These are phyloP conservation scores for Thermothielavioides terrestris DNA, from an alignment of 495 filamentous ascomycete genomes.

Conservation along the genomic window DNA sequence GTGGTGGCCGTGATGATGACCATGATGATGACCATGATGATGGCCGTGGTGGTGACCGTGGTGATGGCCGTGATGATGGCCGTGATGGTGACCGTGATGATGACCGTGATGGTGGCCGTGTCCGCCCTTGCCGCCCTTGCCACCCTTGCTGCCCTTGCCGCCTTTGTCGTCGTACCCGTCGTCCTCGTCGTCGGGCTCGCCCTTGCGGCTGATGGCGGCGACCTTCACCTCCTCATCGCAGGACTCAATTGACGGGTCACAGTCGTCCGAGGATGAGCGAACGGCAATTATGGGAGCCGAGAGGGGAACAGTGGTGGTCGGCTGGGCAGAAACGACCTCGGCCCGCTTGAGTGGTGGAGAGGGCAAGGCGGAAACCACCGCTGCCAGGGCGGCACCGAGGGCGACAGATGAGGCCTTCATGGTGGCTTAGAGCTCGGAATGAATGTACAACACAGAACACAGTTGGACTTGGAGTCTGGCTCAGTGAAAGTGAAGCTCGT, in stretches of 20 bases:
- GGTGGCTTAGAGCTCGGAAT: background rate
- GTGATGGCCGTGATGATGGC: background rate
- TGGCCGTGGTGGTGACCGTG: background rate
- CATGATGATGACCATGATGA: background rate
- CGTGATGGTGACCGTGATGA: slow-evolving; percentile 1
- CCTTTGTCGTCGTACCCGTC: background rate
- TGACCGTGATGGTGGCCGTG: background rate
- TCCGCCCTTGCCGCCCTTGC: background rate
- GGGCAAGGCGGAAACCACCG: background rate
- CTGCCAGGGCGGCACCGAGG: slow-evolving; percentile 12
- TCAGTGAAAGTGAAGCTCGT: too few species aligned
- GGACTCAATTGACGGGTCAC: too few species aligned
- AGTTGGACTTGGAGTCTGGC: too few species aligned
- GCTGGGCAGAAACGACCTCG: background rate
- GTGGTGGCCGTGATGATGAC: background rate
- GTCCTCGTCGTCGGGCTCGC: slow-evolving; percentile 1
- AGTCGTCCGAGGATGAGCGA: background rate
- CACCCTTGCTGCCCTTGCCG: background rate
- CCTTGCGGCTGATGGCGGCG: background rate
- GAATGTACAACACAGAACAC: too few species aligned
- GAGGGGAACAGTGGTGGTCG: background rate
- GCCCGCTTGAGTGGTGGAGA: background rate
- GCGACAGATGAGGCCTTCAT: slow-evolving; percentile 20
- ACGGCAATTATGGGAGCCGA: background rate
- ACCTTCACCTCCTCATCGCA: background rate